These are phyloP conservation scores for Cystobasidium sp. DNA, from an alignment of 1,284 basidiomycete genomes.

Conservation along the genomic window DNA sequence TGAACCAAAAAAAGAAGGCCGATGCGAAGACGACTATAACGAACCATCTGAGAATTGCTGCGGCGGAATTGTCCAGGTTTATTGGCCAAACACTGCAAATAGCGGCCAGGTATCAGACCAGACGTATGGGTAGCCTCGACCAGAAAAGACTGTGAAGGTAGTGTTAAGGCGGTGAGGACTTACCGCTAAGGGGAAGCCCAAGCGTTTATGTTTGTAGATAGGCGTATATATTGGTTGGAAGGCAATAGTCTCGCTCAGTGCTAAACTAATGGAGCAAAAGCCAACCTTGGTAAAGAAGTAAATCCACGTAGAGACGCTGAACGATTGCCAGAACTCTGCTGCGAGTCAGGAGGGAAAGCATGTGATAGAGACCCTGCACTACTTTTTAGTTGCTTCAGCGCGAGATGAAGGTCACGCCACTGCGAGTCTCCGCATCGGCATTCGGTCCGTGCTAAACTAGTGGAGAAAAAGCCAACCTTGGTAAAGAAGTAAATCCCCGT, in stretches of 20 bases:
- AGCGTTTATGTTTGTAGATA: constrained; percentile 14
- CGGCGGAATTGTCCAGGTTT: constrained; percentile 21
- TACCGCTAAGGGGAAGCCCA: constrained; percentile 14
- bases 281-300: constrained; percentile 16
- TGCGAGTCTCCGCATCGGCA: constrained; percentile 14
- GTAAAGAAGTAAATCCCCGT: constrained; percentile 13
- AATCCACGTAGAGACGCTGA: constrained; percentile 14
- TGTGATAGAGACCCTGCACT: constrained; percentile 13
- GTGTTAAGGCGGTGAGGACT: constrained; percentile 9
- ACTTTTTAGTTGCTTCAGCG: constrained; percentile 9
- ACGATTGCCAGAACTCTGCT: constrained; percentile 15
- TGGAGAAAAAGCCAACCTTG: constrained; percentile 15
- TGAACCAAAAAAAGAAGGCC: constrained; percentile 20
- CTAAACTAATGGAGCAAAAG: constrained; percentile 13
- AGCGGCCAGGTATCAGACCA: constrained; percentile 11
- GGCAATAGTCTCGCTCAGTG: constrained; percentile 11
- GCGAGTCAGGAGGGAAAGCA: constrained; percentile 14
- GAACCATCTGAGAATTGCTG: constrained; percentile 18
- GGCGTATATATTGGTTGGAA: constrained; percentile 13
- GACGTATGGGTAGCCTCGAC: constrained; percentile 11
- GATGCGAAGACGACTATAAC: constrained; percentile 22
- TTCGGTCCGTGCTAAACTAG: constrained; percentile 15
- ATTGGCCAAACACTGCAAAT: constrained; percentile 18
- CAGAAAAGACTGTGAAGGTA: constrained; percentile 13
- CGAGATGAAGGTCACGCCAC: constrained; percentile 14